Percentiles rank a stretch among this genome's conserved stretches.
phyloP scores from a whole-genome alignment of 495 filamentous ascomycete genomes.

The Podospora didyma region DNA sequence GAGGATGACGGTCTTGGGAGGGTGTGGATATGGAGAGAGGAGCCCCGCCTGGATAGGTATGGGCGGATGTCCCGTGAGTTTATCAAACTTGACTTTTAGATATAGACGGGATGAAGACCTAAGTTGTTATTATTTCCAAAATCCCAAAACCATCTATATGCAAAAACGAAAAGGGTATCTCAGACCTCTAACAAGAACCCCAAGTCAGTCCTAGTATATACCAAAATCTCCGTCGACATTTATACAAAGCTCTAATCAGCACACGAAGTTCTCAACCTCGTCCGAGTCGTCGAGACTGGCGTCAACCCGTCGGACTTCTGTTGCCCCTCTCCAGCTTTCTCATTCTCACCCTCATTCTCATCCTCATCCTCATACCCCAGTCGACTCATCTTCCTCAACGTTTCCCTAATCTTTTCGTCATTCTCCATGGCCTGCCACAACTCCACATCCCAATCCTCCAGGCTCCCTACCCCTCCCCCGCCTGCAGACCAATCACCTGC shows the following conservation, averaged over 20 bases:
- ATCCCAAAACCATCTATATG: background rate
- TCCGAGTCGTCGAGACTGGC: background rate
- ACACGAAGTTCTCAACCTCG: background rate
- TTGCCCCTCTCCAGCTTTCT: too few relatives aligned
- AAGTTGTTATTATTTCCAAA: too few relatives aligned
- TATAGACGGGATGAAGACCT: too few relatives aligned
- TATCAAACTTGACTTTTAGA: too few relatives aligned
- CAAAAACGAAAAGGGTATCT: slow-evolving; percentile 6
- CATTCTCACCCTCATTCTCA: slow-evolving; percentile 6
- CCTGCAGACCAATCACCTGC: slow-evolving; percentile 4
- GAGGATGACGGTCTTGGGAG: too few relatives aligned
- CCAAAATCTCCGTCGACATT: background rate
- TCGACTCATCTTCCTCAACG: slow-evolving; percentile 27
- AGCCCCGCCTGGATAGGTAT: too few relatives aligned
- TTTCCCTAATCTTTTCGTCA: slow-evolving; percentile 28
- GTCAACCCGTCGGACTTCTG: background rate
- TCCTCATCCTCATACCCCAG: slow-evolving; percentile 10
- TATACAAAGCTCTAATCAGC: background rate
- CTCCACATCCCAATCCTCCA: slow-evolving; percentile 43
- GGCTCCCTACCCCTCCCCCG: slow-evolving; percentile 15
- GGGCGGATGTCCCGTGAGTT: too few relatives aligned
- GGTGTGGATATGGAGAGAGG: too few relatives aligned
- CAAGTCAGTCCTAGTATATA: background rate
- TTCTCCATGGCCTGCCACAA: slow-evolving; percentile 45
- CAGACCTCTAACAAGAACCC: background rate